Percentiles rank a stretch among this genome's conserved stretches.
phyloP scores from a whole-genome alignment of 345 rosid genomes.

The Noccaea bulbosa region DNA sequence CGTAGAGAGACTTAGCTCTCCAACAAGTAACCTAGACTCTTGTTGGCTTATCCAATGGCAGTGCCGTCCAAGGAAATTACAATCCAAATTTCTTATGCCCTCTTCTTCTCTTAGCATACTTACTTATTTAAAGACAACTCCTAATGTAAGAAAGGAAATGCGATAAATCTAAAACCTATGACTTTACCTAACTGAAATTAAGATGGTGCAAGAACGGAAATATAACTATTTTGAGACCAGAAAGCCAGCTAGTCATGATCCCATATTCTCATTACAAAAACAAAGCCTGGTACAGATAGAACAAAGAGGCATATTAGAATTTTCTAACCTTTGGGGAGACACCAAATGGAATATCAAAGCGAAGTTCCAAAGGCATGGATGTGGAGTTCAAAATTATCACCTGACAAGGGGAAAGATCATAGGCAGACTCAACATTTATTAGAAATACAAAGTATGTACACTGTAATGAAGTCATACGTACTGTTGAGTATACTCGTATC shows the following conservation, averaged over 20 bases:
- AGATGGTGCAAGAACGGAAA: conserved; percentile 19
- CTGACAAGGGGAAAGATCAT: conserved; percentile 52
- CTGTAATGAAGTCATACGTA: conserved; percentile 46
- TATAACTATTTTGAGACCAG: conserved; percentile 5
- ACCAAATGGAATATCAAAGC: conserved; percentile 96
- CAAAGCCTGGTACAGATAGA: conserved; percentile 13
- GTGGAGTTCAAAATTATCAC: conserved; percentile 80
- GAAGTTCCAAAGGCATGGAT: conserved; percentile 77
- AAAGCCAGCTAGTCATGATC: conserved; percentile 1
- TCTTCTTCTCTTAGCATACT: conserved; percentile 11
- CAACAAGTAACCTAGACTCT: conserved; percentile 25
- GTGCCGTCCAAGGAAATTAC: conserved; percentile 15
- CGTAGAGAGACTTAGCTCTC: conserved; percentile 3
- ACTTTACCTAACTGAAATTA: conserved; percentile 2
- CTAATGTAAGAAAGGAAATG: conserved; percentile 25
- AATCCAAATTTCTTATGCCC: conserved; percentile 13
- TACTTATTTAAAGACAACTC: conserved; percentile 2
- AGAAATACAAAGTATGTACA: conserved; percentile 7
- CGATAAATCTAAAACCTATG: conserved; percentile 16
- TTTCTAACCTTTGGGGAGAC: conserved; percentile 80
- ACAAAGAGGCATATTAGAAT: conserved; percentile 23
- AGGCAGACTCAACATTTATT: conserved; percentile 28
- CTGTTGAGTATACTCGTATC: conserved; percentile 85
- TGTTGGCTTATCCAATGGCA: conserved; percentile 17
- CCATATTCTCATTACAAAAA: neutral